Evolutionary conservation across 83 land plant species (phyloP).

Genomic region (Picea engelmannii): DNA sequence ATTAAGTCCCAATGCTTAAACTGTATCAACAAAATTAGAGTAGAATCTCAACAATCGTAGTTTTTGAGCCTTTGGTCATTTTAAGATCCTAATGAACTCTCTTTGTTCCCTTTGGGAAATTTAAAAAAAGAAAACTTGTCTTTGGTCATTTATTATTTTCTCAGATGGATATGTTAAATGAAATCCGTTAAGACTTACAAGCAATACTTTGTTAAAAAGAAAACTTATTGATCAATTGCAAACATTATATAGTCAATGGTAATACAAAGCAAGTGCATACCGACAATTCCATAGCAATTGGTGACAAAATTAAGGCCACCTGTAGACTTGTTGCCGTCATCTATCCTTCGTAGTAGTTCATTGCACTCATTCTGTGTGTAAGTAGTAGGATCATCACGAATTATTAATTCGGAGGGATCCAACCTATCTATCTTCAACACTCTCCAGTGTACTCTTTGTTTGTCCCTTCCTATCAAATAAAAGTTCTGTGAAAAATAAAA

Average conservation of each 20-base stretch:
- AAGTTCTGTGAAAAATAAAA: constrained; percentile 48
- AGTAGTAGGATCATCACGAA: constrained; percentile 58
- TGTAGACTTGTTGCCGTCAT: constrained; percentile 54
- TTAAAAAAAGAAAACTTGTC: no score
- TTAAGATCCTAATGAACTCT: no score
- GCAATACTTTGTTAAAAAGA: background rate
- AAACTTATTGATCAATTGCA: background rate
- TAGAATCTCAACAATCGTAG: no score
- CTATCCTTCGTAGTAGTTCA: constrained; percentile 38
- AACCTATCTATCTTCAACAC: constrained; percentile 67
- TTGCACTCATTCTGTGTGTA: constrained; percentile 43
- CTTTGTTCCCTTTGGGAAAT: no score
- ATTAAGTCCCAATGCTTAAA: no score
- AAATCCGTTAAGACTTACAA: background rate
- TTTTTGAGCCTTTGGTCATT: no score
- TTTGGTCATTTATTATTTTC: no score
- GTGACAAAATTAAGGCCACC: constrained; percentile 64
- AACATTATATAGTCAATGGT: background rate
- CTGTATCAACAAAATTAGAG: no score
- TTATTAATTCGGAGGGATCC: constrained; percentile 59
- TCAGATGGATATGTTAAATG: background rate
- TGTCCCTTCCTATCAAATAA: constrained; percentile 74
- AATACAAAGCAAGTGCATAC: constrained; percentile 22
- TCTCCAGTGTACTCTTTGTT: constrained; percentile 52
- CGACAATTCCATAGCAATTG: constrained; percentile 62